Conservation (phyloP, 2,329 filamentous ascomycete genomes). For the Botrytis byssoidea region DNA sequence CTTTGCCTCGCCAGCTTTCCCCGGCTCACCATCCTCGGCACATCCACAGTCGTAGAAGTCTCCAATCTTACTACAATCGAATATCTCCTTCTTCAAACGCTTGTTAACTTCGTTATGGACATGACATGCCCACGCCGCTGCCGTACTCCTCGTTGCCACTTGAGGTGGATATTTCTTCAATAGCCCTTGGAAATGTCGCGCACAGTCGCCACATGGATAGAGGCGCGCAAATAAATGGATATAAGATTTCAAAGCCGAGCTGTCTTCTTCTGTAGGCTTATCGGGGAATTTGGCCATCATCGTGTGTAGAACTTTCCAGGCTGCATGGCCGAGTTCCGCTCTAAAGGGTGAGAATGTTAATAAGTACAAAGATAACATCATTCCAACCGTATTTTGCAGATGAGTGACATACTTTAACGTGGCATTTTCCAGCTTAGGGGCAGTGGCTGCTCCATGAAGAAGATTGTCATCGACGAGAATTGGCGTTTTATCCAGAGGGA, state of each 20-base stretch:
- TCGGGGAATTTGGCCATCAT: conserved; percentile 70
- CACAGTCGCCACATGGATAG: conserved; percentile 70
- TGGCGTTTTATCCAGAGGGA: conserved; percentile 25
- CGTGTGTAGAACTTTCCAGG: conserved; percentile 70
- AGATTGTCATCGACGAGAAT: conserved; percentile 46
- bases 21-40: conserved; percentile 59
- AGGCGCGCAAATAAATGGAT: conserved; percentile 66
- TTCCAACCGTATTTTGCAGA: background rate
- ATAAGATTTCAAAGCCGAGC: conserved; percentile 61
- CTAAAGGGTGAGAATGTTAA: conserved; percentile 30
- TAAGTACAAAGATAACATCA: background rate
- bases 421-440: conserved; percentile 78
- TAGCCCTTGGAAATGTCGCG: conserved; percentile 63
- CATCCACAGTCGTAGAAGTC: conserved; percentile 73
- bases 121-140: conserved; percentile 67
- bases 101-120: conserved; percentile 68
- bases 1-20: conserved; percentile 36
- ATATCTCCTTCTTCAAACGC: conserved; percentile 58
- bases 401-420: conserved; percentile 63
- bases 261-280: conserved; percentile 60
- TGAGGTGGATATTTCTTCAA: conserved; percentile 64
- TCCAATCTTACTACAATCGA: conserved; percentile 66
- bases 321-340: conserved; percentile 62
- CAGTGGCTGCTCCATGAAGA: conserved; percentile 68
- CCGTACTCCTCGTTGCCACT: conserved; percentile 60